These are phyloP conservation scores for Penicillium sp. DNA, from an alignment of 2,329 filamentous ascomycete species.

Conservation along the genomic window DNA sequence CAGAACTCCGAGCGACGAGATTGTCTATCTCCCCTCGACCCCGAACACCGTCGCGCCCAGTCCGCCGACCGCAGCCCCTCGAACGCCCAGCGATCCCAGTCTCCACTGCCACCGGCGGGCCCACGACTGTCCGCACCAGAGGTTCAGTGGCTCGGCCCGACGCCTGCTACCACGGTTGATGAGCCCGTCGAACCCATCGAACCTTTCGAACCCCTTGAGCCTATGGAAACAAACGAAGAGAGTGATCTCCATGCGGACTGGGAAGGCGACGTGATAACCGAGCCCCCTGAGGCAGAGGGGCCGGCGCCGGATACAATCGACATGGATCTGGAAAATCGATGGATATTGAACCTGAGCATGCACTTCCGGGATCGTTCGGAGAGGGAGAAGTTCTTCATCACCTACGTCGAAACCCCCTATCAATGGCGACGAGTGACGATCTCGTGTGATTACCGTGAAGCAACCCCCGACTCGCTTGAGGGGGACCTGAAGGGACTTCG, in stretches of 20 bases:
- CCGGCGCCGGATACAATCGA: slow-evolving; percentile 56
- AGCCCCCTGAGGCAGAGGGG: slow-evolving; percentile 23
- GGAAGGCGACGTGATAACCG: slow-evolving; percentile 31
- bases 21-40: slow-evolving; percentile 69
- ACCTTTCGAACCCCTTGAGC: slow-evolving; percentile 30
- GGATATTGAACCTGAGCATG: slow-evolving; percentile 98
- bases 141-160: slow-evolving; percentile 42
- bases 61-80: slow-evolving; percentile 57
- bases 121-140: slow-evolving; percentile 48
- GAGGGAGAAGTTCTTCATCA: slow-evolving; percentile 97
- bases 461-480: slow-evolving; percentile 81
- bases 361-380: slow-evolving; percentile 92
- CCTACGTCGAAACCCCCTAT: slow-evolving; percentile 79
- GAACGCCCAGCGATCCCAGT: slow-evolving; percentile 50
- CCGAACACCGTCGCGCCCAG: slow-evolving; percentile 68
- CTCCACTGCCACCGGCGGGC: slow-evolving; percentile 43
- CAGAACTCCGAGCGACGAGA: slow-evolving; percentile 80
- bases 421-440: slow-evolving; percentile 88
- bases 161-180: slow-evolving; percentile 38
- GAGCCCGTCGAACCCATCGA: slow-evolving; percentile 28
- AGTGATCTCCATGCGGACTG: slow-evolving; percentile 32
- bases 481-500: slow-evolving; percentile 75
- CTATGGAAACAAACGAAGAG: slow-evolving; percentile 30
- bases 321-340: slow-evolving; percentile 81
- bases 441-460: slow-evolving; percentile 87